Percentiles rank a stretch among this genome's conserved stretches.
Conservation (phyloP, 106 monocot species). For the Phalaenopsis aphrodite region DNA sequence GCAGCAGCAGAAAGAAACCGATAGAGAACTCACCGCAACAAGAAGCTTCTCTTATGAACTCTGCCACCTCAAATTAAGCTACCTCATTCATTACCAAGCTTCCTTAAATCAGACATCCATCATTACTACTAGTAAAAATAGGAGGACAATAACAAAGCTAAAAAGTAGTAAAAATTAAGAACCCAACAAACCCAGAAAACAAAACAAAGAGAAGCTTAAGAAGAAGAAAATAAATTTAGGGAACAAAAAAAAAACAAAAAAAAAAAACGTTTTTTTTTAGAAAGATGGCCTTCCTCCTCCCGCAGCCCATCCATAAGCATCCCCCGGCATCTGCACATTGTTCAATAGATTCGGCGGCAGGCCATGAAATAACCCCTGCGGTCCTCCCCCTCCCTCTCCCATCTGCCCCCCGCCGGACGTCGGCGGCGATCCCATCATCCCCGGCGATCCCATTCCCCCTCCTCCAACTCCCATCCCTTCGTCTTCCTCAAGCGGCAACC, state of each 20-base stretch:
- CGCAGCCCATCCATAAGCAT: conserved; percentile 39
- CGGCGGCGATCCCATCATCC: conserved; percentile 11
- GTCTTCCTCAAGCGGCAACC: conserved; percentile 57
- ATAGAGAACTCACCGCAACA: background rate
- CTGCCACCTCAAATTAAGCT: too few relatives aligned
- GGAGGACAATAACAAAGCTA: background rate
- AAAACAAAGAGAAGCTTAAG: background rate
- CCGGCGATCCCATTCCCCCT: conserved; percentile 15
- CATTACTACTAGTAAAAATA: background rate
- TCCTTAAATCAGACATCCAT: too few relatives aligned
- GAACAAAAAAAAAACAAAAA: background rate
- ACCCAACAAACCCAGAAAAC: background rate
- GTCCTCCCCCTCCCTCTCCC: conserved; percentile 11
- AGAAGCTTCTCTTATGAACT: too few relatives aligned
- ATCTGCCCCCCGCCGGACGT: conserved; percentile 14
- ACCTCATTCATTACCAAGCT: background rate
- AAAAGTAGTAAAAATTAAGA: background rate
- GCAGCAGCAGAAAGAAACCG: background rate
- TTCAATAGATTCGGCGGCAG: conserved; percentile 47
- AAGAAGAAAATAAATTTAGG: background rate
- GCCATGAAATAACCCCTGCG: conserved; percentile 27
- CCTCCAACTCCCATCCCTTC: background rate
- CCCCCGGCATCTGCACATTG: conserved; percentile 37
- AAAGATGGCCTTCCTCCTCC: conserved; percentile 25
- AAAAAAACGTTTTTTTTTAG: background rate